Conservation (phyloP, 139 green algal species). For the Protoeuglena noctilucae region DNA sequence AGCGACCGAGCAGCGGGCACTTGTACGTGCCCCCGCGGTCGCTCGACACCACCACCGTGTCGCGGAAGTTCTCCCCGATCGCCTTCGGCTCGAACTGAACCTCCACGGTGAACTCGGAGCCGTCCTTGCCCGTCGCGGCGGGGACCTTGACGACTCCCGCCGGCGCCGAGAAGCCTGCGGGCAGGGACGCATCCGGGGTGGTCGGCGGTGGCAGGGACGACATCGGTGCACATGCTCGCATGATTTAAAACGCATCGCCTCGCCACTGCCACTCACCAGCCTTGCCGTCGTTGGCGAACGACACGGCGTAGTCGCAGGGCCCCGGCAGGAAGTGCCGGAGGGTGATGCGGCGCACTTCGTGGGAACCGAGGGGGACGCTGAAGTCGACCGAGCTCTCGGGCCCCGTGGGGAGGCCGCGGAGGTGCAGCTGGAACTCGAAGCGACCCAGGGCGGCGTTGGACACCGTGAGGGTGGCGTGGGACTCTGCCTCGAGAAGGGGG, state of each 20-base stretch:
- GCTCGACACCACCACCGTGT: slow-evolving; percentile 35
- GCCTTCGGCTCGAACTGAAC: slow-evolving; percentile 50
- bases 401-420: slow-evolving; percentile 31
- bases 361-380: slow-evolving; percentile 45
- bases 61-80: slow-evolving; percentile 39
- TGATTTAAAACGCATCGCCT: too few species aligned
- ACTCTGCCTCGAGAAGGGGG: slow-evolving; percentile 39
- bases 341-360: slow-evolving; percentile 27
- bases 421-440: slow-evolving; percentile 43
- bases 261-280: too few species aligned
- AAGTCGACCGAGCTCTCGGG: slow-evolving; percentile 39
- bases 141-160: background rate
- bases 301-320: background rate
- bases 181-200: too few species aligned
- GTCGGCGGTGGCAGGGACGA: too few species aligned
- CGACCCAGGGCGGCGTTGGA: slow-evolving; percentile 41
- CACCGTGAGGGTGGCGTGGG: slow-evolving; percentile 27
- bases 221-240: too few species aligned
- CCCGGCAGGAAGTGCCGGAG: slow-evolving; percentile 46
- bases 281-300: background rate
- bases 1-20: slow-evolving; percentile 43
- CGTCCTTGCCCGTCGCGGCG: slow-evolving; percentile 11
- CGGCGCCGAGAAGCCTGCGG: slow-evolving; percentile 3
- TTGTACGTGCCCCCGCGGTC: slow-evolving; percentile 35
- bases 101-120: slow-evolving; percentile 36